Evolutionary conservation across 345 rosid species (phyloP).

Genomic region (Cardamine occulta): DNA sequence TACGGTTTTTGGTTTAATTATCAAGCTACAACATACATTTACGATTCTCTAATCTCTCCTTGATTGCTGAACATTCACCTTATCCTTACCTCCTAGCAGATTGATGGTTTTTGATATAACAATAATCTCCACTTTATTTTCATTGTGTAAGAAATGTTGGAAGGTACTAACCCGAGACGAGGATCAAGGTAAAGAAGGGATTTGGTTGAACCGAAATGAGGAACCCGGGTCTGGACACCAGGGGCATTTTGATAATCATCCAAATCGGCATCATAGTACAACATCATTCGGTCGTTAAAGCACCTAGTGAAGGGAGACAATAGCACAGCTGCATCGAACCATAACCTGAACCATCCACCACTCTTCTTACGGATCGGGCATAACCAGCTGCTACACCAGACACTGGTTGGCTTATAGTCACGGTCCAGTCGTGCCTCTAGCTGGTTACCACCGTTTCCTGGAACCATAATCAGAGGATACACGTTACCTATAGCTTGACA

Average conservation of each 20-base stretch:
- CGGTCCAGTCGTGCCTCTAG: slow-evolving; percentile 69
- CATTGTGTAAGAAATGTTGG: not conserved
- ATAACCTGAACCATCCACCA: slow-evolving; percentile 85
- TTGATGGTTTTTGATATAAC: not conserved
- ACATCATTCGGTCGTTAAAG: slow-evolving; percentile 75
- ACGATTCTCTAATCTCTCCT: no score
- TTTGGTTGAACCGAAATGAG: slow-evolving; percentile 66
- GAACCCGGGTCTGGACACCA: slow-evolving; percentile 72
- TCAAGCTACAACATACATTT: not conserved
- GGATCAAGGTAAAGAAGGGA: slow-evolving; percentile 79
- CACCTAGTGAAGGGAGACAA: slow-evolving; percentile 72
- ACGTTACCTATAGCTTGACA: slow-evolving; percentile 51
- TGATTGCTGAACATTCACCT: no score
- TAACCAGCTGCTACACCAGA: slow-evolving; percentile 59
- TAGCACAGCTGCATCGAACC: slow-evolving; percentile 77
- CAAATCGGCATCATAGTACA: slow-evolving; percentile 55
- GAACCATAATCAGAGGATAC: slow-evolving; percentile 73
- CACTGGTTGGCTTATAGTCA: slow-evolving; percentile 59
- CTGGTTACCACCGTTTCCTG: slow-evolving; percentile 91
- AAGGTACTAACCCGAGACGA: slow-evolving; percentile 58
- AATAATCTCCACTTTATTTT: not conserved
- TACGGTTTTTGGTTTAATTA: not conserved
- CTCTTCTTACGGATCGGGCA: slow-evolving; percentile 53
- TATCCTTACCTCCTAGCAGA: not conserved
- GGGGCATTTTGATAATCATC: slow-evolving; percentile 82